A percentile compares a stretch with the other conserved stretches of the same genome.
Conservation (phyloP, 257 asterid species). For the Petrea volubilis region DNA sequence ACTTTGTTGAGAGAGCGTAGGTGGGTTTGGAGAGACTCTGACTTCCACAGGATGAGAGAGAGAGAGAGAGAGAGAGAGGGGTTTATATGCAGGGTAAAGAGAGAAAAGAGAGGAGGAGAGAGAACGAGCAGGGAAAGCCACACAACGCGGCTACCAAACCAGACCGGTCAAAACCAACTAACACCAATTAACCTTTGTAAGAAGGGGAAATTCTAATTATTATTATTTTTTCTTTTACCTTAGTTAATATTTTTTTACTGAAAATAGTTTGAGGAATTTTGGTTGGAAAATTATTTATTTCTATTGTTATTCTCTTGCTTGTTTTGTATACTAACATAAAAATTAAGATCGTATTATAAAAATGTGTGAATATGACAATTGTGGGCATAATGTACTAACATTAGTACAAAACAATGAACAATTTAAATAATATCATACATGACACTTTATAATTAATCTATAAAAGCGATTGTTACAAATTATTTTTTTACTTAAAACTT, state of each 20-base stretch:
- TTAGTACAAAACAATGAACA: neutral
- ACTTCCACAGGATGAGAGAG: constrained; percentile 29
- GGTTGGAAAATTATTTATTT: neutral
- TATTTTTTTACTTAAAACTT: no score
- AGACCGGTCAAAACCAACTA: constrained; percentile 71
- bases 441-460: no score
- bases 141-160: constrained; percentile 67
- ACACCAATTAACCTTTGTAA: constrained; percentile 52
- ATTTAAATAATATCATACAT: no score
- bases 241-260: neutral
- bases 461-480: no score
- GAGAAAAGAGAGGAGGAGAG: neutral
- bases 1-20: constrained; percentile 26
- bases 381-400: neutral
- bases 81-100: constrained; percentile 23
- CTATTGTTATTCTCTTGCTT: neutral
- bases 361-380: neutral
- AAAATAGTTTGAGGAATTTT: neutral
- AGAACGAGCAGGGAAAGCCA: neutral
- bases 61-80: neutral
- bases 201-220: neutral
- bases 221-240: neutral
- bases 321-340: neutral
- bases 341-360: neutral
- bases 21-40: constrained; percentile 48